Evolutionary conservation across 2,329 filamentous ascomycete species (phyloP).

Genomic region (Colletotrichum sojae): DNA sequence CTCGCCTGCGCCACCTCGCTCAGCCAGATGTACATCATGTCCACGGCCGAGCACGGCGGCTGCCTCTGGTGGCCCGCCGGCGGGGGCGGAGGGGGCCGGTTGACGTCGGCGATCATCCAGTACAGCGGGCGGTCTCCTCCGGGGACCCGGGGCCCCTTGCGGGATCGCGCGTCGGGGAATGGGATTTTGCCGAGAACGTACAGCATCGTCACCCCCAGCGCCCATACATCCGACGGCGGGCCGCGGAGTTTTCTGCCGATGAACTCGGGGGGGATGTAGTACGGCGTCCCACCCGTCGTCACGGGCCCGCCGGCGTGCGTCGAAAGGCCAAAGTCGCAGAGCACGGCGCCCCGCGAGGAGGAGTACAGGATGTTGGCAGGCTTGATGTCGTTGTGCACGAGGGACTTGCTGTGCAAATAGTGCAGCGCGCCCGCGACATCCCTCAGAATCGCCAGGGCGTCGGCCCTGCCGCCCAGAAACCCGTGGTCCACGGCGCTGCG

Average conservation of each 20-base stretch:
- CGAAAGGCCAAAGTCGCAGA: conserved; percentile 73
- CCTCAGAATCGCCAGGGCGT: conserved; percentile 66
- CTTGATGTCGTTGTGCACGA: conserved; percentile 75
- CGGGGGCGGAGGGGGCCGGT: conserved; percentile 56
- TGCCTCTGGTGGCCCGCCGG: conserved; percentile 51
- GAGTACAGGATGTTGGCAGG: conserved; percentile 74
- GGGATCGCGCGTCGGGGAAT: conserved; percentile 67
- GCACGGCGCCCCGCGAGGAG: conserved; percentile 69
- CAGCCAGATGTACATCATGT: conserved; percentile 71
- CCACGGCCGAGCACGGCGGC: conserved; percentile 52
- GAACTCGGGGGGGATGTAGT: conserved; percentile 74
- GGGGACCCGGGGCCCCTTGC: conserved; percentile 45
- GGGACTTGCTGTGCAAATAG: conserved; percentile 68
- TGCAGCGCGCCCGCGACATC: conserved; percentile 69
- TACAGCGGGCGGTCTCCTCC: conserved; percentile 64
- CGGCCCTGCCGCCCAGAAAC: conserved; percentile 64
- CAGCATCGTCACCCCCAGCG: conserved; percentile 72
- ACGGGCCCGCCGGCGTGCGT: conserved; percentile 62
- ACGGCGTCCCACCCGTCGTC: conserved; percentile 70
- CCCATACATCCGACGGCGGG: conserved; percentile 71
- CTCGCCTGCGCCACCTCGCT: conserved; percentile 65
- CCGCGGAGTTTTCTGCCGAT: conserved; percentile 69
- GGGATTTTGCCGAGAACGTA: conserved; percentile 70
- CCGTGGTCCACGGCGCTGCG: conserved; percentile 61
- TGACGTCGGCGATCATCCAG: conserved; percentile 71